These are phyloP conservation scores for Backusella luteola DNA, from an alignment of 192 early-diverging fungal species.

Conservation along the genomic window DNA sequence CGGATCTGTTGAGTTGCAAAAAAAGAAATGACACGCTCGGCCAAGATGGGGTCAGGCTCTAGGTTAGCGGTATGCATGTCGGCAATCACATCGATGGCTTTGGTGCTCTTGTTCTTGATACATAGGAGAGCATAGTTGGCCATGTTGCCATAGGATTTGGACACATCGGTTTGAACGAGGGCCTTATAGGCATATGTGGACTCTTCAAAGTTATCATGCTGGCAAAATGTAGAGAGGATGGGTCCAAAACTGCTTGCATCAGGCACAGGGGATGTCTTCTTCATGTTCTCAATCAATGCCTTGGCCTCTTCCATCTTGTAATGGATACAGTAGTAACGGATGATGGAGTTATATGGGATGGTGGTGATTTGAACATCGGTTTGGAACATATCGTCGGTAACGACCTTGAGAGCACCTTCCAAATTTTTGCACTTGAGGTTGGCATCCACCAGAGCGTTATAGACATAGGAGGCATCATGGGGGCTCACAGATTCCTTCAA, in stretches of 20 bases:
- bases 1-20: background rate
- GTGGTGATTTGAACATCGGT: constrained; percentile 27
- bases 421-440: constrained; percentile 32
- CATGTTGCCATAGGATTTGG: constrained; percentile 36
- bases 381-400: constrained; percentile 29
- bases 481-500: background rate
- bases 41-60: constrained; percentile 27
- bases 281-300: constrained; percentile 14
- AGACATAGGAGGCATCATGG: constrained; percentile 34
- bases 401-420: constrained; percentile 25
- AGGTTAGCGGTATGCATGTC: constrained; percentile 27
- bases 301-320: constrained; percentile 18
- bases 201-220: constrained; percentile 11
- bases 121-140: constrained; percentile 33
- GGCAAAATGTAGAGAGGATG: constrained; percentile 24
- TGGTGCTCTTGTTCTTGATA: background rate
- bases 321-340: constrained; percentile 32
- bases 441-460: constrained; percentile 34
- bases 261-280: constrained; percentile 22
- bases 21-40: constrained; percentile 14
- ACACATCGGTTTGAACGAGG: constrained; percentile 28
- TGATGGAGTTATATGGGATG: constrained; percentile 35
- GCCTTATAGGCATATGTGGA: constrained; percentile 21
- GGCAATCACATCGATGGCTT: constrained; percentile 17
- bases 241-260: constrained; percentile 40